Evolutionary conservation across 805 yeast species (phyloP), one percentile per base, ranked within the genome.

Genomic region (Ogataea pilisensis): DNA sequence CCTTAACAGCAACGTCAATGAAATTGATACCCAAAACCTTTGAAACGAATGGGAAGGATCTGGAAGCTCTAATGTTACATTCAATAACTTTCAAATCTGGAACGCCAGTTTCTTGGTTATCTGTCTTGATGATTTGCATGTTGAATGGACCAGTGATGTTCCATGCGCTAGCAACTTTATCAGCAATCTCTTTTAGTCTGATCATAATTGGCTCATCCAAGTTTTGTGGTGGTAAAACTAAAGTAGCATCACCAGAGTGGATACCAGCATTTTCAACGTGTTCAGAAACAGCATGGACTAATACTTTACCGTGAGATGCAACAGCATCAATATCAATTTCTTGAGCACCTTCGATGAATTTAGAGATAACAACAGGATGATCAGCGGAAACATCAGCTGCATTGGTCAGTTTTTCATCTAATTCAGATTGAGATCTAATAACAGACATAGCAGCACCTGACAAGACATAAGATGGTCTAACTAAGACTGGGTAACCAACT

Each of bases 381-480:
- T 91, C 99, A 45, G 95, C 95, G 35, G 98, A 91, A 46, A 91
- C 98, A 53, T 89, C 95, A 42, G 87, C 97, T 41, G 99, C 99
- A 65, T 93, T 96, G 44, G 85, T 75, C 64, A 91, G 73, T 65
- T 88, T 89, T 13, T 84, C 78, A 35, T 85, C 95, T 61, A 91
- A 74, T 61, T 91, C 98, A 54, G 83, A 93, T 58, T 77, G 75
- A 25, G 95, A 80, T 72, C 89, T 88, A 42, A 90, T 96, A 33
- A 96, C 89, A 69, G 89, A 89, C 99, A 91, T 91, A 43, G 99
- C 99, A 53, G 99, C 99, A 72, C 99, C 99, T 32, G 96, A 88
- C 48, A 91, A 72, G 30, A 91, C 99, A 61, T 91, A 91, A 19
- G 97, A 90, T 24, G 99, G 99, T 73, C 99, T 87, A 38, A 91